These are phyloP conservation scores for Cercophora newfieldiana DNA, from an alignment of 495 filamentous ascomycete species.

Conservation along the genomic window DNA sequence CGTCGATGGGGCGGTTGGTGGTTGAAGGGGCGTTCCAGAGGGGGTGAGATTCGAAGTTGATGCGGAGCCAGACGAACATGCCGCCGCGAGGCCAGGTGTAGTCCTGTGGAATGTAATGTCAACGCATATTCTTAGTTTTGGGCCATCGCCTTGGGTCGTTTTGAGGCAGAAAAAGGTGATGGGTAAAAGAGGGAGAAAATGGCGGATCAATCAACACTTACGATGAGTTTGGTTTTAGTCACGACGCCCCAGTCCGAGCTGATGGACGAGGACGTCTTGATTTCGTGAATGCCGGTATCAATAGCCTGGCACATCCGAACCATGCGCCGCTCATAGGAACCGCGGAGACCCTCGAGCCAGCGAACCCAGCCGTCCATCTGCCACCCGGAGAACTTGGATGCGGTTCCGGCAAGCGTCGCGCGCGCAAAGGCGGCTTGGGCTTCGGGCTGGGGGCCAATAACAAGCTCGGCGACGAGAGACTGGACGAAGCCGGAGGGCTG, in stretches of 20 bases:
- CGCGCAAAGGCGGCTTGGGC: conserved; percentile 33
- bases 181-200: too few species aligned
- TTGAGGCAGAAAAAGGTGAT: too few species aligned
- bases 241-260: conserved; percentile 66
- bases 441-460: conserved; percentile 64
- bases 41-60: conserved; percentile 71
- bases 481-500: conserved; percentile 90
- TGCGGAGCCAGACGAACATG: conserved; percentile 86
- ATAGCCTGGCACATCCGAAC: conserved; percentile 68
- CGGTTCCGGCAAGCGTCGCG: conserved; percentile 26
- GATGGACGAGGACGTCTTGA: conserved; percentile 34
- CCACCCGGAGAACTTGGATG: conserved; percentile 59
- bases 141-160: too few species aligned
- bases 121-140: too few species aligned
- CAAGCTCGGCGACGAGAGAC: conserved; percentile 69
- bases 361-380: conserved; percentile 81
- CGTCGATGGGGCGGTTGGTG: conserved; percentile 28
- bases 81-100: conserved; percentile 83
- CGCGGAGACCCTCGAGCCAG: conserved; percentile 82
- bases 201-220: too few species aligned
- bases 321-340: conserved; percentile 82
- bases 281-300: conserved; percentile 60
- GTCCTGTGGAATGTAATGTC: too few species aligned
- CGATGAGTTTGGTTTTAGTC: conserved; percentile 67
- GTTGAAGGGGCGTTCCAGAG: conserved; percentile 42